Base-by-base conservation (phyloP, 2,329 filamentous ascomycete species). In the Metarhizium brunneum region DNA sequence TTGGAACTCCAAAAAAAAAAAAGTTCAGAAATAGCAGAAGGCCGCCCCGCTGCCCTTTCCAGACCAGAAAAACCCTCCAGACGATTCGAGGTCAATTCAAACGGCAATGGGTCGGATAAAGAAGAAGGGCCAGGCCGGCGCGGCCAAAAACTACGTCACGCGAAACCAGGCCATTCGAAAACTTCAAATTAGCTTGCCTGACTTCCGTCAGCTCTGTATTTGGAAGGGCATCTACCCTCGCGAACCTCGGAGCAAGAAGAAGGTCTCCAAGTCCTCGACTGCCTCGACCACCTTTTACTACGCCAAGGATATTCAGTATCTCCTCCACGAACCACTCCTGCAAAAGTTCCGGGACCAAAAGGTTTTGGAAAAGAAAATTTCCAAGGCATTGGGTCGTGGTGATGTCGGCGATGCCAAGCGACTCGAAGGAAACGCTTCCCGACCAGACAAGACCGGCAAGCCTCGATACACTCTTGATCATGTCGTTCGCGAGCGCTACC, bases 221-320 rank as follows among this genome's bases (percentile, higher is more conserved):
- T 99, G 96, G 87, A 97, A 97, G 79, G 94, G 92, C 66, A 97
- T 99, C 71, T 99, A 96, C 75, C 94, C 94, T 62, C 88, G 94
- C 67, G 94, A 99, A 78, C 94, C 94, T 61, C 85, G 94, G 68
- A 96, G 88, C 78, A 92, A 91, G 79, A 96, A 95, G 79, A 96
- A 96, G 82, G 94, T 89, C 47, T 90, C 88, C 69, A 96, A 95
- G 74, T 90, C 89, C 58, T 85, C 91, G 30, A 96, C 89, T 40
- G 85, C 87, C 59, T 92, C 88, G 55, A 97, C 92, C 32, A 99
- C 94, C 59, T 99, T 97, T 64, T 88, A 88, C 75, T 88, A 87
- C 68, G 76, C 92, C 69, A 96, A 95, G 78, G 94, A 99, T 71
- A 96, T 99, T 64, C 92, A 97, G 74, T 99, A 96, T 68, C 87